These are phyloP conservation scores for Adenanthera pavonina DNA, from an alignment of 306 rosid species.

Conservation along the genomic window DNA sequence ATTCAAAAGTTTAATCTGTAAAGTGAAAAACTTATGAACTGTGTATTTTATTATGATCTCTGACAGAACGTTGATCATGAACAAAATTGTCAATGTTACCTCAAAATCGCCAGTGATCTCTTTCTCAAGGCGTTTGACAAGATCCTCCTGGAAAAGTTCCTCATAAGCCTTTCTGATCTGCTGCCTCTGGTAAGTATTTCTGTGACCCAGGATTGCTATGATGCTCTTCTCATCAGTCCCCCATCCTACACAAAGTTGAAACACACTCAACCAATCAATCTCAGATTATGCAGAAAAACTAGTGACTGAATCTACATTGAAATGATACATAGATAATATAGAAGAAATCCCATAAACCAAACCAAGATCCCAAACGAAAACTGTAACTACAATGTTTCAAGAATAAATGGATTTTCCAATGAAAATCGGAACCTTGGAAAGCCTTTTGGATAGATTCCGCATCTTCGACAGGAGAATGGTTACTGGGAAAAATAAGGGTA, in stretches of 20 bases:
- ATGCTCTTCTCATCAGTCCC: conserved; percentile 82
- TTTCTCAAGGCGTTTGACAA: conserved; percentile 83
- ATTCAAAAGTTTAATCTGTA: background rate
- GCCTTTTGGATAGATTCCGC: conserved; percentile 19
- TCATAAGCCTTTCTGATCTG: conserved; percentile 77
- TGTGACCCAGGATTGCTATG: conserved; percentile 67
- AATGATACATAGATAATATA: background rate
- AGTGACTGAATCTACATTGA: background rate
- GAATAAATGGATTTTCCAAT: background rate
- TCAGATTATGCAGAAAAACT: background rate
- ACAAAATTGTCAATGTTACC: conserved; percentile 46
- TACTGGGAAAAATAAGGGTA: conserved; percentile 22
- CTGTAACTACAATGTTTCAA: background rate
- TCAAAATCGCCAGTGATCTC: conserved; percentile 86
- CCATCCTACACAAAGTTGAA: conserved; percentile 61
- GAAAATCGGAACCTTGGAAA: conserved; percentile 12
- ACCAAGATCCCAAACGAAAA: conserved; percentile 7
- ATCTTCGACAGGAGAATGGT: conserved; percentile 13
- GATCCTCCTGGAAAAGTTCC: conserved; percentile 73
- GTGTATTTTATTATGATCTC: background rate
- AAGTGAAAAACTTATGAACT: background rate
- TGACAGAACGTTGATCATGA: background rate
- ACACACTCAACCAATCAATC: background rate
- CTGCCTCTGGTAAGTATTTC: conserved; percentile 70
- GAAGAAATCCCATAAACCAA: background rate